phyloP scores from a whole-genome alignment of 2,329 filamentous ascomycete species.

The Calonectria hawksworthii region DNA sequence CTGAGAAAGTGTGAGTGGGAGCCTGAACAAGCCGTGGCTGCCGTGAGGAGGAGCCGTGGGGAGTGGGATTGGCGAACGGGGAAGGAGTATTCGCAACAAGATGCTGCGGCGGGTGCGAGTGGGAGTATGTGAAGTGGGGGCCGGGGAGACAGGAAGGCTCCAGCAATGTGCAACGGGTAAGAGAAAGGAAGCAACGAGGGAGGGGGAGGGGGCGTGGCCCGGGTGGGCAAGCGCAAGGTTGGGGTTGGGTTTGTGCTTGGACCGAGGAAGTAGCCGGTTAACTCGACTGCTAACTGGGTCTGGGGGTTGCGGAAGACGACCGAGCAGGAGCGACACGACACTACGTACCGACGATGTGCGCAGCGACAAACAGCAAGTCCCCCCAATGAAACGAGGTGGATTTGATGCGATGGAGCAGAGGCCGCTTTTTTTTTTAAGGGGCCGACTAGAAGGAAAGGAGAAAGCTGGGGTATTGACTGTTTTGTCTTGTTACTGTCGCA shows the following conservation, averaged over 20 bases:
- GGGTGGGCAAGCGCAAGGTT: conserved; percentile 14
- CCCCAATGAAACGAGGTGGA: conserved; percentile 46
- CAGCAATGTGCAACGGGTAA: conserved; percentile 31
- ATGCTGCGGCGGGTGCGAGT: conserved; percentile 13
- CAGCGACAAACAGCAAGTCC: conserved; percentile 38
- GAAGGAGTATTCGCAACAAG: conserved; percentile 24
- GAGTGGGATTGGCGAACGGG: conserved; percentile 34
- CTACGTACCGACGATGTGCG: conserved; percentile 23
- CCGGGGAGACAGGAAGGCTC: conserved; percentile 1
- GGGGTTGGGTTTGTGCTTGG: conserved; percentile 29
- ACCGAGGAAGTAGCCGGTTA: conserved; percentile 47
- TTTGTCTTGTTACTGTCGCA: conserved; percentile 22
- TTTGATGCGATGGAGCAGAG: conserved; percentile 43
- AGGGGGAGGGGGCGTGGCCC: conserved; percentile 18
- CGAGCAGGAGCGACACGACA: conserved; percentile 37
- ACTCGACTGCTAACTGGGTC: conserved; percentile 17
- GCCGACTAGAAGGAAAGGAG: conserved; percentile 22
- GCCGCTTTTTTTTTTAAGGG: conserved; percentile 37
- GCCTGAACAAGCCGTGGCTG: conserved; percentile 28
- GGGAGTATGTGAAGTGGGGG: conserved; percentile 16
- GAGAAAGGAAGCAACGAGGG: conserved; percentile 22
- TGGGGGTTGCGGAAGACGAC: conserved; percentile 38
- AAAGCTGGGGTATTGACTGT: conserved; percentile 42
- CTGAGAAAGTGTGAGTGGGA: conserved; percentile 24
- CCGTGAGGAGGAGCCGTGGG: conserved; percentile 42